These are phyloP conservation scores for Ascochyta fabae DNA, from an alignment of 2,329 filamentous ascomycete species.

Conservation along the genomic window DNA sequence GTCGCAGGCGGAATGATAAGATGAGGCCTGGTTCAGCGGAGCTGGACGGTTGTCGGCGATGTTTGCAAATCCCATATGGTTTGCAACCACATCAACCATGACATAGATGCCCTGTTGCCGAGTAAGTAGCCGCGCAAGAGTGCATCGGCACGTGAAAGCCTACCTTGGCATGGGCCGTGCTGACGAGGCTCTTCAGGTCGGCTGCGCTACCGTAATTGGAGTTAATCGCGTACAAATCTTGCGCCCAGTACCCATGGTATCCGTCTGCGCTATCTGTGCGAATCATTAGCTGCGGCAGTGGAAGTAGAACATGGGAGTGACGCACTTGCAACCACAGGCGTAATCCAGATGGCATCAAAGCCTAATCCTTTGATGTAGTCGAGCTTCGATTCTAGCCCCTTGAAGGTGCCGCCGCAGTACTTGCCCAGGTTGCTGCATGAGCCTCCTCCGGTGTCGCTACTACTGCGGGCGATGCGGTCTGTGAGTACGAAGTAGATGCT, in stretches of 20 bases:
- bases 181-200: slow-evolving; percentile 56
- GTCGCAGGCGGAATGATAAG: slow-evolving; percentile 37
- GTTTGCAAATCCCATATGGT: slow-evolving; percentile 50
- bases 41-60: slow-evolving; percentile 37
- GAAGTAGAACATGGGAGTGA: neutral
- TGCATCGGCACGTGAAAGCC: slow-evolving; percentile 9
- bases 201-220: slow-evolving; percentile 56
- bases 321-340: slow-evolving; percentile 45
- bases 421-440: slow-evolving; percentile 40
- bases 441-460: slow-evolving; percentile 39
- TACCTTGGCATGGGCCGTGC: slow-evolving; percentile 56
- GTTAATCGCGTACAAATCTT: slow-evolving; percentile 58
- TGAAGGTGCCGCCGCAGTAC: slow-evolving; percentile 61
- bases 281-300: slow-evolving; percentile 1
- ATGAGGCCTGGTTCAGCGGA: slow-evolving; percentile 35
- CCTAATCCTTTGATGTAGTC: slow-evolving; percentile 60
- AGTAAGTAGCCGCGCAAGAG: slow-evolving; percentile 4
- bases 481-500: slow-evolving; percentile 48
- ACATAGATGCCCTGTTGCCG: slow-evolving; percentile 49
- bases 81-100: slow-evolving; percentile 61
- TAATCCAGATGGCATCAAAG: slow-evolving; percentile 59
- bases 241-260: slow-evolving; percentile 60
- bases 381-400: slow-evolving; percentile 55
- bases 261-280: slow-evolving; percentile 49
- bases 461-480: slow-evolving; percentile 46